Conservation (phyloP, 2,329 filamentous ascomycete genomes). For the Hypoxylon sp. region DNA sequence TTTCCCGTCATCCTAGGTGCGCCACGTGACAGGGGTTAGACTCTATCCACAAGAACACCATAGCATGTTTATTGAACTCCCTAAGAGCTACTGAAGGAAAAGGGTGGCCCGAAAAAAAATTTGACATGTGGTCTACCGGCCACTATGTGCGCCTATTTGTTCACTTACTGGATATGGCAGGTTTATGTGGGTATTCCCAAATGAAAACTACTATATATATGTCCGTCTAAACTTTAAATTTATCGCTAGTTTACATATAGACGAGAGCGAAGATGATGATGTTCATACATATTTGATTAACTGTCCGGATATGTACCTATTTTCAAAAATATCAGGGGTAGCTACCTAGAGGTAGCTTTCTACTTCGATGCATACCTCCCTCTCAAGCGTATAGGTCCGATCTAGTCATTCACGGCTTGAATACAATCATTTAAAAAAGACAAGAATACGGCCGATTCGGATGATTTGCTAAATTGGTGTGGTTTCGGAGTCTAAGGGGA, state of each 20-base stretch:
- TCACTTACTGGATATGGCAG: slow-evolving; percentile 19
- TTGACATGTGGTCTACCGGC: slow-evolving; percentile 2
- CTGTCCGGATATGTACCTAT: neutral
- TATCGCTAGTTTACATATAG: slow-evolving; percentile 3
- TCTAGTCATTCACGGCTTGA: neutral
- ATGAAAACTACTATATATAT: neutral
- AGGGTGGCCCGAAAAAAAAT: slow-evolving; percentile 8
- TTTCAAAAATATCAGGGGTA: neutral
- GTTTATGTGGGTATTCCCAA: slow-evolving; percentile 22
- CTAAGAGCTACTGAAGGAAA: neutral
- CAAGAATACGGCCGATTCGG: neutral
- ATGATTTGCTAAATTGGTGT: slow-evolving; percentile 4
- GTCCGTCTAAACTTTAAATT: slow-evolving; percentile 22
- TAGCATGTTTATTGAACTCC: neutral
- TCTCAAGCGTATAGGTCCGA: neutral
- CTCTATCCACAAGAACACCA: neutral
- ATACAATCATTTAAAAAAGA: neutral
- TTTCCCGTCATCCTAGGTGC: no score
- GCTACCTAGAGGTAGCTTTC: slow-evolving; percentile 1
- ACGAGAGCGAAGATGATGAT: neutral
- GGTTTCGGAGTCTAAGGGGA: slow-evolving; percentile 3
- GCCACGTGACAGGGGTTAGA: no score
- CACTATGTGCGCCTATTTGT: slow-evolving; percentile 9
- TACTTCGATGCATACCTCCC: neutral
- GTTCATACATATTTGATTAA: neutral